Percentiles rank a stretch among this genome's conserved stretches.
Evolutionary conservation across 2,329 filamentous ascomycete species (phyloP).

Genomic region (Emydomyces testavorans): DNA sequence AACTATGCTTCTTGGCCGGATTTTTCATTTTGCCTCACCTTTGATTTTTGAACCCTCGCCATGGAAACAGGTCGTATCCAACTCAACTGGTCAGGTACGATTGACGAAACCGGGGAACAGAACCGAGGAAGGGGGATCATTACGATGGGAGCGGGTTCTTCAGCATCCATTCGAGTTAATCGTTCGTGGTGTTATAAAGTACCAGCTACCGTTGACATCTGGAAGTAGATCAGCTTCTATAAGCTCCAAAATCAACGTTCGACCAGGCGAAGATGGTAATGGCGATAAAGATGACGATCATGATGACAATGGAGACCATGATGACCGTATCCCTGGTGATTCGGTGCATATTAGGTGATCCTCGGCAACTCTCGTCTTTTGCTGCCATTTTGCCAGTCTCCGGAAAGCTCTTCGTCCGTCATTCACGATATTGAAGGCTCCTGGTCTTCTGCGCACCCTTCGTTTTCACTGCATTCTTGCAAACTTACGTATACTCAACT

Average conservation of each 20-base stretch:
- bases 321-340: constrained; percentile 15
- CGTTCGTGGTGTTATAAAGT: constrained; percentile 80
- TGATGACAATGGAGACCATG: constrained; percentile 16
- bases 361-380: background rate
- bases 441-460: no score
- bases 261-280: constrained; percentile 27
- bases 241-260: constrained; percentile 32
- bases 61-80: constrained; percentile 59
- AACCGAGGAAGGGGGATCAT: constrained; percentile 67
- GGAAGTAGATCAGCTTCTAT: constrained; percentile 42
- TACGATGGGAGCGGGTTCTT: constrained; percentile 81
- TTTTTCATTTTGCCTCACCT: constrained; percentile 75
- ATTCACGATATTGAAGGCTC: no score
- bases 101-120: constrained; percentile 74
- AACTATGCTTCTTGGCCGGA: constrained; percentile 84
- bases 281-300: constrained; percentile 15
- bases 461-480: background rate
- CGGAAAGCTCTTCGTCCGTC: background rate
- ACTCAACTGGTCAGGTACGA: constrained; percentile 71
- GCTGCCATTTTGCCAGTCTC: background rate
- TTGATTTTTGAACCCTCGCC: constrained; percentile 83
- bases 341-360: constrained; percentile 5
- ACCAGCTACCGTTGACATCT: constrained; percentile 52
- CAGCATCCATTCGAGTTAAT: constrained; percentile 90
- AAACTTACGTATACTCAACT: background rate